Evolutionary conservation across 768 basidiomycete species (phyloP), one percentile per base, ranked within the genome.

Genomic region (Kwoniella sp.): DNA sequence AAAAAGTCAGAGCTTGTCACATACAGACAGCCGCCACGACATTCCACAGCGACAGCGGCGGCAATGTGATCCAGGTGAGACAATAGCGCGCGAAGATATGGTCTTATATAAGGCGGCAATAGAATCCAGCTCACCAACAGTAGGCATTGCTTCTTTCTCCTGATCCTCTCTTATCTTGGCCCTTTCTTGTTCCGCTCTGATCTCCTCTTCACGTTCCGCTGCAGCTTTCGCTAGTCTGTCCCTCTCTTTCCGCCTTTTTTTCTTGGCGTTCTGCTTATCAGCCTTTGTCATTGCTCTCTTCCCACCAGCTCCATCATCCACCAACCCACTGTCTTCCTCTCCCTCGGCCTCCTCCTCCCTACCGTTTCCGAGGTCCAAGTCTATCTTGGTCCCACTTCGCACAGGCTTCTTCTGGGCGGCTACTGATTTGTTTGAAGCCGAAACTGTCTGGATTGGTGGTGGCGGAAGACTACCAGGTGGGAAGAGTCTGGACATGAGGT

Each of bases 241-340:
- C 37, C 67, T 25, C 55, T 68, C 67, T 46, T 68, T 68, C 25
- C 67, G 24, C 19, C 67, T 29, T 29, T 64, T 63, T 58, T 68
- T 68, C 58, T 68, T 68, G 36, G 67, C 67, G 57, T 68, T 68
- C 46, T 68, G 67, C 58, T 68, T 68, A 46, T 68, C 67, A 10
- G 67, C 67, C 53, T 68, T 68, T 7, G 67, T 68, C 67, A 68
- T 63, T 12, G 62, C 27, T 40, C 62, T 54, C 46, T 49, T 56
- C 6, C 55, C 36, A 10, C 54, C 48, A 3, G 40, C 49, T 46
- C 60, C 60, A 21, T 61, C 44, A 8, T 49, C 53, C 27, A 62
- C 40, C 30, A 56, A n/a, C 4, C 36, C 40, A 15, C 46, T 22
- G 17, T 62, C 60, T 17, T 62, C 60, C 19, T 62, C 60, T 1